Percentiles rank a stretch among this genome's conserved stretches.
Evolutionary conservation across 2,329 filamentous ascomycete genomes (phyloP).

Genomic region (Aspergillus chevalieri): DNA sequence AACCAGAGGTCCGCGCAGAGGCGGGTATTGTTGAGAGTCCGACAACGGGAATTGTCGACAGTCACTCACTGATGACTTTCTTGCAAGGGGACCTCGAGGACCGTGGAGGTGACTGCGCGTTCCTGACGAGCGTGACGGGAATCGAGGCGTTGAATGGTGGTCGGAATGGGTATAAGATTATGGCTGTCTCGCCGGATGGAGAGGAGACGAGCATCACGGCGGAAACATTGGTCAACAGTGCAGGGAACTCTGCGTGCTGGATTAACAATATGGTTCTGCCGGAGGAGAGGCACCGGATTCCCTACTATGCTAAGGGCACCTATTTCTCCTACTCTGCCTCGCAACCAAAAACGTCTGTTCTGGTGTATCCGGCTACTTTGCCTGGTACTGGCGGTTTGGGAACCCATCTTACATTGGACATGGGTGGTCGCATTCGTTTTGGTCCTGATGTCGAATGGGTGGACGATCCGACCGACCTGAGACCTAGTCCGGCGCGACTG

Average conservation of each 20-base stretch:
- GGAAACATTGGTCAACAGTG: slow-evolving; percentile 76
- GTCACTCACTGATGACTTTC: slow-evolving; percentile 74
- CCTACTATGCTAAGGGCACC: slow-evolving; percentile 87
- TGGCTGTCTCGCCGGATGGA: slow-evolving; percentile 38
- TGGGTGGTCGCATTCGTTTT: slow-evolving; percentile 78
- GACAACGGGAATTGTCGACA: slow-evolving; percentile 60
- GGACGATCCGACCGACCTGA: slow-evolving; percentile 61
- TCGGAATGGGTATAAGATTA: slow-evolving; percentile 63
- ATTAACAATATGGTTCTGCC: slow-evolving; percentile 75
- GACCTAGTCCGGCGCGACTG: slow-evolving; percentile 59
- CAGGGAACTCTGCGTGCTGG: slow-evolving; percentile 69
- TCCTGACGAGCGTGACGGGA: slow-evolving; percentile 59
- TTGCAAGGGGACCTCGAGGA: slow-evolving; percentile 73
- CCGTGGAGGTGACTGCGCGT: slow-evolving; percentile 65
- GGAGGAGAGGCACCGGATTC: slow-evolving; percentile 46
- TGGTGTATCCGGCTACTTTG: slow-evolving; percentile 82
- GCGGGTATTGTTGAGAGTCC: background rate
- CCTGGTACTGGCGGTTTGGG: slow-evolving; percentile 83
- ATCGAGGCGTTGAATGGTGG: slow-evolving; percentile 53
- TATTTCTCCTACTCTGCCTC: slow-evolving; percentile 80
- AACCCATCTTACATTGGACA: slow-evolving; percentile 87
- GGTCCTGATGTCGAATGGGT: slow-evolving; percentile 97
- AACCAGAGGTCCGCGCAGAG: slow-evolving; percentile 60
- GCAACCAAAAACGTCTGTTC: slow-evolving; percentile 58
- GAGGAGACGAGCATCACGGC: slow-evolving; percentile 56